phyloP scores from a whole-genome alignment of 228 moss, liverwort and hornwort genomes.

The Sphagnum magellanicum region DNA sequence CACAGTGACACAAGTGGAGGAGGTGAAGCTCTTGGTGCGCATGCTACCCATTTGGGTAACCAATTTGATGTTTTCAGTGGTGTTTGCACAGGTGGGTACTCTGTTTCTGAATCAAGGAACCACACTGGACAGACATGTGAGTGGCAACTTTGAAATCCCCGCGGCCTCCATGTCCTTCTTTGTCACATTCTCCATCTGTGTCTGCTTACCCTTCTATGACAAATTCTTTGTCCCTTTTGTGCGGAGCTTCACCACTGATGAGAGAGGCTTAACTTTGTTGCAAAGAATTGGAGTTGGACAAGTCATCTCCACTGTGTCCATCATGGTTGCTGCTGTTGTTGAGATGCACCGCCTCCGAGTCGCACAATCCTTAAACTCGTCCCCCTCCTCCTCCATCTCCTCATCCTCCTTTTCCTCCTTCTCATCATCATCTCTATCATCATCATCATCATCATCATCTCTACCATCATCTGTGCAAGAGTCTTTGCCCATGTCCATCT shows the following conservation, averaged over 20 bases:
- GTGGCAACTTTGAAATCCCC: conserved; percentile 64
- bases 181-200: conserved; percentile 83
- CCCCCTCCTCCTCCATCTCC: background rate
- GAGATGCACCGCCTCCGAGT: conserved; percentile 75
- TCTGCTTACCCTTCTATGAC: conserved; percentile 88
- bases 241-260: conserved; percentile 71
- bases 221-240: conserved; percentile 81
- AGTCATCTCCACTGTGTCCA: conserved; percentile 75
- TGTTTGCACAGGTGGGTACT: conserved; percentile 94
- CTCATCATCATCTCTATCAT: background rate
- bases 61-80: conserved; percentile 96
- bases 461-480: background rate
- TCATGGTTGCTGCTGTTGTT: conserved; percentile 77
- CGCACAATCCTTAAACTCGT: conserved; percentile 19
- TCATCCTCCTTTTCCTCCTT: background rate
- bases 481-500: conserved; percentile 81
- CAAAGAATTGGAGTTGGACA: conserved; percentile 96
- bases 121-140: conserved; percentile 63
- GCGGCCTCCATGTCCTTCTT: conserved; percentile 98
- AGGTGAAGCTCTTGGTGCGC: conserved; percentile 84
- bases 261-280: conserved; percentile 78
- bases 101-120: conserved; percentile 92
- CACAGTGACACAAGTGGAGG: conserved; percentile 94
- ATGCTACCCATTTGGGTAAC: conserved; percentile 98
- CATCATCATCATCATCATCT: too few species aligned